Evolutionary conservation across 352 stramenopile species (phyloP), one percentile per base, ranked within the genome.

Genomic region (Blastocystis sp.): DNA sequence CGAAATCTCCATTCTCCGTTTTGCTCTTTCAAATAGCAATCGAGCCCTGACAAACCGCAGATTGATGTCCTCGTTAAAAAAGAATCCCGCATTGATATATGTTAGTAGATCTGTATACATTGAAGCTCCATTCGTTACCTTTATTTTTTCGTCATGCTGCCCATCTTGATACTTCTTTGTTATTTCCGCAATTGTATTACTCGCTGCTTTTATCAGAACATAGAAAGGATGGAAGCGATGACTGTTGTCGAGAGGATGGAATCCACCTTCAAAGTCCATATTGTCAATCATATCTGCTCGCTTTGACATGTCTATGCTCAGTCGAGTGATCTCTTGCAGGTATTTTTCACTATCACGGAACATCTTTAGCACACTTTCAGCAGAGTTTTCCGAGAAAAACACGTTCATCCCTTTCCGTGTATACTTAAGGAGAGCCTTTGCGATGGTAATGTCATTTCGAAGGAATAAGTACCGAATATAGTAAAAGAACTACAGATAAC

Each of bases 31-130:
- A 47, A 37, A 85, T n/a, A 85, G 47, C 30, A 85, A 13, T 5
- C 13, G 24, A 18, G 73, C 50, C 6, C 73, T 50, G n/a, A 85
- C 20, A 26, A 16, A 41, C 18, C 54, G 30, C 7, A 85, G 20
- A 50, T 45, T 85, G 26, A 85, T 18, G 5, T 66, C 73, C 37
- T 64, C 54, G 39, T 85, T 85, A 34, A 54, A 85, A 55, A 68
- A 85, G 26, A 85, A 85, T 8, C 30, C n/a, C 18, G 73, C 68
- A 45, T 85, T 85, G 20, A 85, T 41, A 45, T 54, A 68, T 34
- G 63, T 45, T 45, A 85, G 3, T 8, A 62, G 45, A 3, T 50
- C 24, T 6, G 47, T 68, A 20, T 54, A 45, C 3, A 53, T 65
- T 6, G 30, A n/a, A 18, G 30, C 34, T 18, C 9, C 20, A 3